Conservation (phyloP, 495 filamentous ascomycete genomes). For the Daldinia grandis region DNA sequence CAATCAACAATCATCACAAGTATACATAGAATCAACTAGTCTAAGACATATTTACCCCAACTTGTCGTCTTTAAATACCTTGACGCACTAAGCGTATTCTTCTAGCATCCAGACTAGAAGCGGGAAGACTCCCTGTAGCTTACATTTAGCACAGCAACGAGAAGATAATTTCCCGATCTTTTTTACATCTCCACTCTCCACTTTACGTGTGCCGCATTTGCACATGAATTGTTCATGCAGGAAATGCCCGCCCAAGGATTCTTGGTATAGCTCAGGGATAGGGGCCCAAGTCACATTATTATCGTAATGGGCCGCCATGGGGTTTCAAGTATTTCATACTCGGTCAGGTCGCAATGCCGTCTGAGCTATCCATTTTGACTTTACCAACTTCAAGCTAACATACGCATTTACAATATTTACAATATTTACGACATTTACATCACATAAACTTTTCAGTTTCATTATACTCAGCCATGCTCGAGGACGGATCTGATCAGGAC, state of each 20-base stretch:
- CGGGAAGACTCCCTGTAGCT: slow-evolving; percentile 4
- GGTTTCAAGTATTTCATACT: slow-evolving; percentile 36
- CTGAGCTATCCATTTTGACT: slow-evolving; percentile 30
- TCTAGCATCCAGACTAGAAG: not conserved
- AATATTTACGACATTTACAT: not conserved
- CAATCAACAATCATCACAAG: not conserved
- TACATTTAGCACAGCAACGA: slow-evolving; percentile 5
- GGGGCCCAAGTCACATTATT: slow-evolving; percentile 22
- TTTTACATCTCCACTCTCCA: slow-evolving; percentile 4
- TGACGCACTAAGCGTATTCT: not conserved
- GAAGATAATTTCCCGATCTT: slow-evolving; percentile 17
- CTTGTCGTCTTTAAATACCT: not conserved
- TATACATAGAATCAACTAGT: not conserved
- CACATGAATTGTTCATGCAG: slow-evolving; percentile 27
- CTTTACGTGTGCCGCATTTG: slow-evolving; percentile 21
- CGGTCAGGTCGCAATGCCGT: slow-evolving; percentile 25
- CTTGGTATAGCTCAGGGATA: slow-evolving; percentile 34
- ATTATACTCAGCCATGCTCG: slow-evolving; percentile 26
- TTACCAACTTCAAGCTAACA: slow-evolving; percentile 5
- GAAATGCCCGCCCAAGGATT: slow-evolving; percentile 18
- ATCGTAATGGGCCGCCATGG: not conserved
- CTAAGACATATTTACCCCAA: not conserved
- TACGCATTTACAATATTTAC: slow-evolving; percentile 4
- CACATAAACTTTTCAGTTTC: not conserved
- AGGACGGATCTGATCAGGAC: slow-evolving; percentile 34